phyloP scores from a whole-genome alignment of 768 basidiomycete species.

The Tephrocybe sp. region DNA sequence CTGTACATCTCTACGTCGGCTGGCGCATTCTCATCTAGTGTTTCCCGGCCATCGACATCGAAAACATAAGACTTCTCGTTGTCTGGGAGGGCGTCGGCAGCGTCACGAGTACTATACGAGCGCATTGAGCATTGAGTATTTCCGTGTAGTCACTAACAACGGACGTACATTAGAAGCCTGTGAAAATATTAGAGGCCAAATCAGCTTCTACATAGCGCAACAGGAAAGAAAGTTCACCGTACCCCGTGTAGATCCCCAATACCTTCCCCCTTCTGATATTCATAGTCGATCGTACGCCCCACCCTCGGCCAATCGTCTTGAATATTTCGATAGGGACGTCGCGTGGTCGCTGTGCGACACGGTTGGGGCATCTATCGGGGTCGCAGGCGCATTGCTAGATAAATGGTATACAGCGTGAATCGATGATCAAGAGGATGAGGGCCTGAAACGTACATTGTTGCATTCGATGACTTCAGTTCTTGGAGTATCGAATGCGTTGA shows the following conservation, averaged over 20 bases:
- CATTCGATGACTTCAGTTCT: conserved; percentile 63
- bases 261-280: conserved; percentile 54
- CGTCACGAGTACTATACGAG: conserved; percentile 27
- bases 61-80: conserved; percentile 52
- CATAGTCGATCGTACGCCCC: conserved; percentile 57
- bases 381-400: conserved; percentile 46
- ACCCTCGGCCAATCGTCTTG: conserved; percentile 58
- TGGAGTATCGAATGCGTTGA: conserved; percentile 38
- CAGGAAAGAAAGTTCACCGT: conserved; percentile 12
- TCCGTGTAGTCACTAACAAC: not conserved
- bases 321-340: conserved; percentile 63
- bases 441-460: conserved; percentile 44
- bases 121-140: conserved; percentile 1
- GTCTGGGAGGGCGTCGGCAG: conserved; percentile 35
- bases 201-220: no score
- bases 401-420: not conserved
- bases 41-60: conserved; percentile 61
- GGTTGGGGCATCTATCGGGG: conserved; percentile 46
- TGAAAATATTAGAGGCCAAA: not conserved
- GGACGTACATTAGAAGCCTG: conserved; percentile 48
- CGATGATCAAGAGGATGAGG: not conserved
- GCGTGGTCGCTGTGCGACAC: conserved; percentile 61
- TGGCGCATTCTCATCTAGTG: conserved; percentile 30
- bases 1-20: conserved; percentile 38
- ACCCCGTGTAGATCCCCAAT: conserved; percentile 72